Percentiles rank a stretch among this genome's conserved stretches.
Conservation (phyloP, 257 asterid genomes). For the Paulownia fortunei region DNA sequence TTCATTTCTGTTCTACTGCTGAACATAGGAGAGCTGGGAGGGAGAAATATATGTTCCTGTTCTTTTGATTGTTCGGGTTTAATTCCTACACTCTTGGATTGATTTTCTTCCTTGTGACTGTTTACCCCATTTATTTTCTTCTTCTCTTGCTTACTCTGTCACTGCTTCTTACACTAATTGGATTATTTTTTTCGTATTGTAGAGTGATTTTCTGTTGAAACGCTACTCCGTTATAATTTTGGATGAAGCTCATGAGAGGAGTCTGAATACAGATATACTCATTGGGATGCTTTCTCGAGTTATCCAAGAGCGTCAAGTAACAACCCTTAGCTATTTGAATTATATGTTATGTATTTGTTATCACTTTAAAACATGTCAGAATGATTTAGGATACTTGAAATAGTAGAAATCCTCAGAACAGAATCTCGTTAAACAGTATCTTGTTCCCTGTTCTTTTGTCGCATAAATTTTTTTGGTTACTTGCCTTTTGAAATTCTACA, state of each 20-base stretch:
- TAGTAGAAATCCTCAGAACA: background rate
- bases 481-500: background rate
- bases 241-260: conserved; percentile 99
- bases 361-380: conserved; percentile 12
- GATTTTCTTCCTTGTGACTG: conserved; percentile 5
- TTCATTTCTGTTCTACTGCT: background rate
- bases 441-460: background rate
- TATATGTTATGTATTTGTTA: conserved; percentile 10
- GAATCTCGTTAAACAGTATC: background rate
- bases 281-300: conserved; percentile 99
- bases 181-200: conserved; percentile 23
- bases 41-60: background rate
- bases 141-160: background rate
- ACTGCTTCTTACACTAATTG: conserved; percentile 8
- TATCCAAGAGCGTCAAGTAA: conserved; percentile 79
- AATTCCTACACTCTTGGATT: background rate
- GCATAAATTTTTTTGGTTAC: background rate
- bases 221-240: conserved; percentile 84
- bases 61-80: conserved; percentile 9
- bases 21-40: background rate
- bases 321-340: conserved; percentile 19
- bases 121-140: background rate
- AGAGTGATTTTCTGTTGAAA: conserved; percentile 84
- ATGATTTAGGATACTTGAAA: background rate
- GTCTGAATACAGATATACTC: conserved; percentile 97